These are phyloP conservation scores for Solanum chiquidenum DNA, from an alignment of 257 asterid species.

Conservation along the genomic window DNA sequence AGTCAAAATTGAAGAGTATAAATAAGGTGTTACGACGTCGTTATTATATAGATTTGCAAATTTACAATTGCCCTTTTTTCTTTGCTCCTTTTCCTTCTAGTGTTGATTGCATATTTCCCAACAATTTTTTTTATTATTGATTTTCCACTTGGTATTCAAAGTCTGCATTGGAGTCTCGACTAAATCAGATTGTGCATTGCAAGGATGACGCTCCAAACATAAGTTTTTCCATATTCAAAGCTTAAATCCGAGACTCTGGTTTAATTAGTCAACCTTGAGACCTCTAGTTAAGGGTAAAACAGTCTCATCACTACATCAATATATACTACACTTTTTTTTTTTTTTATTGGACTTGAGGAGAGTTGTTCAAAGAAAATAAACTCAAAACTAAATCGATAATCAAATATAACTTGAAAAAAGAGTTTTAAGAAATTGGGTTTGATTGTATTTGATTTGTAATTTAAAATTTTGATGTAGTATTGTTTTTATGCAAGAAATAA, in stretches of 20 bases:
- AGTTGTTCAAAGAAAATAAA: no score
- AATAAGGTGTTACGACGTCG: neutral
- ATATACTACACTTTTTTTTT: no score
- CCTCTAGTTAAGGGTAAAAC: rapidly evolving
- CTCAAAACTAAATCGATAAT: neutral
- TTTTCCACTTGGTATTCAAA: neutral
- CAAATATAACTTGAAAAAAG: neutral
- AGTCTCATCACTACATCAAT: neutral
- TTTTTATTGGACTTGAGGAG: neutral
- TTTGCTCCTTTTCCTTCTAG: neutral
- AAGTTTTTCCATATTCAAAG: neutral
- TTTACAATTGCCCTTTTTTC: neutral
- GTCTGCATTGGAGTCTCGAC: rapidly evolving
- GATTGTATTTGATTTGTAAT: neutral
- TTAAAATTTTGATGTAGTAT: no score
- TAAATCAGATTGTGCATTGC: rapidly evolving
- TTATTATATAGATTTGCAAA: neutral
- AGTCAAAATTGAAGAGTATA: neutral
- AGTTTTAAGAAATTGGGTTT: neutral
- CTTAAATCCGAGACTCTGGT: rapidly evolving
- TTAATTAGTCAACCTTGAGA: no score
- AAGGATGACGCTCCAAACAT: neutral
- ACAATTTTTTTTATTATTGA: no score
- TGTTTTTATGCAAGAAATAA: no score
- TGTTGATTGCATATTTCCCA: neutral